Conservation (phyloP, 345 rosid species). For the Euphorbia tirucalli region DNA sequence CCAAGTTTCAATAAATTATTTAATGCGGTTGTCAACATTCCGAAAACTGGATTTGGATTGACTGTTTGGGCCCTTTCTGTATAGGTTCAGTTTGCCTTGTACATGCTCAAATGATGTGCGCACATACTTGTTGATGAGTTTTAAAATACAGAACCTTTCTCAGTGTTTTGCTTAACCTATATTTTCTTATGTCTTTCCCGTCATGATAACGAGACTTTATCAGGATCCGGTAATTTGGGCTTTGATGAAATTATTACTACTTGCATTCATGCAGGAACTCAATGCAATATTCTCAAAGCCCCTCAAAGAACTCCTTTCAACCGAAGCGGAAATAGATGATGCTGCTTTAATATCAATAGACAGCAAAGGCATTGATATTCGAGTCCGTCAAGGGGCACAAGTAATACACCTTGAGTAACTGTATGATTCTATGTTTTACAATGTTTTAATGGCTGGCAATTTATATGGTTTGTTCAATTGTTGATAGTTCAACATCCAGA, state of each 20-base stretch:
- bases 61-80: background rate
- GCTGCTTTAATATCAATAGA: conserved; percentile 95
- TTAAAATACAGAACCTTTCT: background rate
- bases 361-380: conserved; percentile 85
- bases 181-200: background rate
- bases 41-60: background rate
- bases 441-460: background rate
- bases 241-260: background rate
- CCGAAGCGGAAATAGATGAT: conserved; percentile 79
- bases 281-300: conserved; percentile 82
- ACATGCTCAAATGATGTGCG: background rate
- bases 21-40: background rate
- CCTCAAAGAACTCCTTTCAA: conserved; percentile 59
- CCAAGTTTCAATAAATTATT: background rate
- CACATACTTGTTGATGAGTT: background rate
- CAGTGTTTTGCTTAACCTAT: background rate
- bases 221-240: background rate
- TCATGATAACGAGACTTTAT: background rate
- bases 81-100: background rate
- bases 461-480: background rate
- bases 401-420: conserved; percentile 30
- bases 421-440: background rate
- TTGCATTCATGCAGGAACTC: conserved; percentile 54
- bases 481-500: conserved; percentile 77
- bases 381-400: conserved; percentile 98